Percentiles rank a stretch among this genome's conserved stretches.
These are phyloP conservation scores for Carex scoparia DNA, from an alignment of 176 grass and related monocot species.

Conservation along the genomic window DNA sequence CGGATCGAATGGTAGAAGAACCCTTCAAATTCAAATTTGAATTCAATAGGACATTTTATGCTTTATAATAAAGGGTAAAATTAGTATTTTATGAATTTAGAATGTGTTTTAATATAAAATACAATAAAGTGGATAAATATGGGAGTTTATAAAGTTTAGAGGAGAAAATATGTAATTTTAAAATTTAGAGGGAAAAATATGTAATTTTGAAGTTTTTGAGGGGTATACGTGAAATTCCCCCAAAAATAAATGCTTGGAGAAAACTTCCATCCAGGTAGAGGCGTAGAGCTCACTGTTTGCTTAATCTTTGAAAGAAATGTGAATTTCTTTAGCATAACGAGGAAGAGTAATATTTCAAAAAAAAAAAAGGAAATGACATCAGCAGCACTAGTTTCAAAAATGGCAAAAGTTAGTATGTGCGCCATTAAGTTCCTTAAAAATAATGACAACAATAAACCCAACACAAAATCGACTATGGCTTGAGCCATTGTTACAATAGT, in stretches of 20 bases:
- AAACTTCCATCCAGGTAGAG: not conserved
- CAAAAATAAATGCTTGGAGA: not conserved
- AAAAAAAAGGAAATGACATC: not conserved
- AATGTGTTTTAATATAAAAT: too few relatives aligned
- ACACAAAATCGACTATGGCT: slow-evolving; percentile 17
- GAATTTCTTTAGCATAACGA: not conserved
- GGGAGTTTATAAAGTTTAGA: too few relatives aligned
- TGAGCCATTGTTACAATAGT: slow-evolving; percentile 49
- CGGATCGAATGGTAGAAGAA: too few relatives aligned
- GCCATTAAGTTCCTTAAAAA: not conserved
- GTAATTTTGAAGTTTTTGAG: too few relatives aligned
- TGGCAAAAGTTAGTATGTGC: not conserved
- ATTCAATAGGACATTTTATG: too few relatives aligned
- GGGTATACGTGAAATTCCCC: too few relatives aligned
- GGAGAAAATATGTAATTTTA: too few relatives aligned
- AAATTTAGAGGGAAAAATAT: too few relatives aligned
- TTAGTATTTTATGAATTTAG: too few relatives aligned
- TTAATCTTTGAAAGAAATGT: not conserved
- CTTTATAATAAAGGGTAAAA: too few relatives aligned
- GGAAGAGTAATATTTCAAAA: not conserved
- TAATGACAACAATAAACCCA: slow-evolving; percentile 5
- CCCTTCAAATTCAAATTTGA: too few relatives aligned
- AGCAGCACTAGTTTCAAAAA: not conserved
- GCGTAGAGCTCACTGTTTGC: not conserved
- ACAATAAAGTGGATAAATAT: too few relatives aligned